These are phyloP conservation scores for Golovinomyces cichoracearum DNA, from an alignment of 2,329 filamentous ascomycete genomes.

Conservation along the genomic window DNA sequence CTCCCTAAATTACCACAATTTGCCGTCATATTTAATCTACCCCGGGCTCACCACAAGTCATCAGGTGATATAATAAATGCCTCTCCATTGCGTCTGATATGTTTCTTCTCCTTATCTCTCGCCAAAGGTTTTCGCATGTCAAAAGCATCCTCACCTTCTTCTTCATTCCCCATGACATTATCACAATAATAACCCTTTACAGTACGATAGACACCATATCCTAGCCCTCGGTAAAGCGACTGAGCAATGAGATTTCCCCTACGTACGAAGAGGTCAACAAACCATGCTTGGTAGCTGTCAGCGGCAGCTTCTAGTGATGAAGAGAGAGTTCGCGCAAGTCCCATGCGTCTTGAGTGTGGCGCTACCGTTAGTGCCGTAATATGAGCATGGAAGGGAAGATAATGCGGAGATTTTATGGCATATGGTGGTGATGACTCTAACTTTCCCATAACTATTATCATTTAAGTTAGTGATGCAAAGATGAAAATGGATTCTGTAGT, in stretches of 20 bases:
- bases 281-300: slow-evolving; percentile 67
- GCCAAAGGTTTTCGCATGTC: slow-evolving; percentile 89
- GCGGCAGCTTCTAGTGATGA: slow-evolving; percentile 59
- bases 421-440: slow-evolving; percentile 63
- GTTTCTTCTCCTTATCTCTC: slow-evolving; percentile 49
- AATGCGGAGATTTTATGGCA: slow-evolving; percentile 54
- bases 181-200: slow-evolving; percentile 88
- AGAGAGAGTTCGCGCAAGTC: slow-evolving; percentile 63
- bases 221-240: slow-evolving; percentile 67
- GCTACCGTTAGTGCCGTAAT: slow-evolving; percentile 89
- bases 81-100: slow-evolving; percentile 61
- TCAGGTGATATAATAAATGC: slow-evolving; percentile 50
- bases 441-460: slow-evolving; percentile 45
- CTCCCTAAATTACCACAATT: too few relatives aligned
- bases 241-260: slow-evolving; percentile 73
- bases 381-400: slow-evolving; percentile 97
- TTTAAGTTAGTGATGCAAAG: slow-evolving; percentile 1
- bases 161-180: slow-evolving; percentile 34
- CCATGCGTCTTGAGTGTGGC: slow-evolving; percentile 58
- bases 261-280: slow-evolving; percentile 83
- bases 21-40: too few relatives aligned
- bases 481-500: slow-evolving; percentile 24
- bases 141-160: slow-evolving; percentile 57
- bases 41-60: slow-evolving; percentile 72
- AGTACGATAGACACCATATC: slow-evolving; percentile 70